Conservation (phyloP, 2,329 filamentous ascomycete species). For the Epichloe festucae region DNA sequence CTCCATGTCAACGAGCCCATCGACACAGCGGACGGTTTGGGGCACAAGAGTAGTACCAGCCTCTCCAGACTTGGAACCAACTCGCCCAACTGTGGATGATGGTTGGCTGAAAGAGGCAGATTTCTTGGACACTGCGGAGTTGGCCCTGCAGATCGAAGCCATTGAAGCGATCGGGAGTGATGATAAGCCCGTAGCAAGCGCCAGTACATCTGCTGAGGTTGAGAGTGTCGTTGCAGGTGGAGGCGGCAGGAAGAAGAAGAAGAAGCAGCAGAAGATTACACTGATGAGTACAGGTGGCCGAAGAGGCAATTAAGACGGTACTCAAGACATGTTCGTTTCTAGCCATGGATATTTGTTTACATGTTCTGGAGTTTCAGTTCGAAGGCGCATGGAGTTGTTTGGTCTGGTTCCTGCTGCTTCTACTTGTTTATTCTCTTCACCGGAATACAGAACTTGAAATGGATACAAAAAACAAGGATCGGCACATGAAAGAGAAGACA, state of each 20-base stretch:
- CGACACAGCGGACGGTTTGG: conserved; percentile 72
- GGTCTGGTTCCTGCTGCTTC: neutral
- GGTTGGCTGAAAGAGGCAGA: conserved; percentile 80
- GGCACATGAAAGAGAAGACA: too few species aligned
- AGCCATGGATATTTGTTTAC: neutral
- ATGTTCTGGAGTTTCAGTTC: neutral
- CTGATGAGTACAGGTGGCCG: conserved; percentile 55
- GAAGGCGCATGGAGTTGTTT: neutral
- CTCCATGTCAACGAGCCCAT: conserved; percentile 70
- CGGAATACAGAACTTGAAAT: neutral
- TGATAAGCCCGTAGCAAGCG: conserved; percentile 8
- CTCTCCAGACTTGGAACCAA: conserved; percentile 39
- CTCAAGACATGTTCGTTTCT: neutral
- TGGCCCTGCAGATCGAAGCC: conserved; percentile 46
- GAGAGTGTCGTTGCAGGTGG: conserved; percentile 15
- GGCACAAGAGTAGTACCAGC: conserved; percentile 61
- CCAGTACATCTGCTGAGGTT: conserved; percentile 5
- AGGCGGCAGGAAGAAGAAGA: conserved; percentile 39
- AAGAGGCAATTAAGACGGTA: conserved; percentile 24
- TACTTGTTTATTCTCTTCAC: neutral
- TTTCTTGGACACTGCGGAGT: conserved; percentile 49
- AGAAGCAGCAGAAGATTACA: conserved; percentile 61
- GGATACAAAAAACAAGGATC: neutral
- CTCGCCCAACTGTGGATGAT: conserved; percentile 41
- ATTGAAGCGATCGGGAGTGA: conserved; percentile 27